These are phyloP conservation scores for Fusarium fracticaudum DNA, from an alignment of 2,329 filamentous ascomycete genomes.

Conservation along the genomic window DNA sequence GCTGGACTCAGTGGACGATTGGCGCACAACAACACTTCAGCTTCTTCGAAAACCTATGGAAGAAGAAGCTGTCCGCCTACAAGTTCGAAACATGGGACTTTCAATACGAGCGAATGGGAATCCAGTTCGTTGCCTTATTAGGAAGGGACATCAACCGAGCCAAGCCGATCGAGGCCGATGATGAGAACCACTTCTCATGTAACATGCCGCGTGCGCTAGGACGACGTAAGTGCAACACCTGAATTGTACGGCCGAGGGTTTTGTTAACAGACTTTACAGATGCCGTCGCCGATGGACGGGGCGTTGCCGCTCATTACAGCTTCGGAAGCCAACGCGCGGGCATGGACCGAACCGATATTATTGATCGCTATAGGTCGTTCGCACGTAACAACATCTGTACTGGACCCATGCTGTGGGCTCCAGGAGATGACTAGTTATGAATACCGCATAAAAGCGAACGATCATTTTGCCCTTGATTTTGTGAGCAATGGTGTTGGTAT, in stretches of 20 bases:
- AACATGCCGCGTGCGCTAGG: constrained; percentile 51
- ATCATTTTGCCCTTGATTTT: not conserved
- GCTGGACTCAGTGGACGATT: constrained; percentile 60
- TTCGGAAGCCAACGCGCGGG: constrained; percentile 52
- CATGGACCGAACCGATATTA: constrained; percentile 62
- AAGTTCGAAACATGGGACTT: constrained; percentile 61
- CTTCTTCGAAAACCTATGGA: constrained; percentile 61
- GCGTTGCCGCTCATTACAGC: constrained; percentile 63
- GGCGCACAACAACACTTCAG: constrained; percentile 60
- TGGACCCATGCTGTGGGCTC: constrained; percentile 45
- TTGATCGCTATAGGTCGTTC: constrained; percentile 63
- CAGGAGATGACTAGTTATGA: constrained; percentile 17
- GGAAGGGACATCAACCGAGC: constrained; percentile 61
- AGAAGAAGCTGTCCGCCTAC: constrained; percentile 55
- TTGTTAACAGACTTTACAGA: constrained; percentile 37
- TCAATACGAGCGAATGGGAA: constrained; percentile 59
- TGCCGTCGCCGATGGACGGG: constrained; percentile 63
- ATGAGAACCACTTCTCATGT: constrained; percentile 57
- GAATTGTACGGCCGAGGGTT: too few relatives aligned
- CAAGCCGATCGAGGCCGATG: constrained; percentile 55
- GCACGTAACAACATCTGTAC: constrained; percentile 62
- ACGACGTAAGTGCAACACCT: constrained; percentile 40
- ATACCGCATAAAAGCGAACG: not conserved
- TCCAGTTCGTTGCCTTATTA: constrained; percentile 64
- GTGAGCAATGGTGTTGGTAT: not conserved